These are phyloP conservation scores for Vicia villosa DNA, from an alignment of 306 rosid genomes.

Conservation along the genomic window DNA sequence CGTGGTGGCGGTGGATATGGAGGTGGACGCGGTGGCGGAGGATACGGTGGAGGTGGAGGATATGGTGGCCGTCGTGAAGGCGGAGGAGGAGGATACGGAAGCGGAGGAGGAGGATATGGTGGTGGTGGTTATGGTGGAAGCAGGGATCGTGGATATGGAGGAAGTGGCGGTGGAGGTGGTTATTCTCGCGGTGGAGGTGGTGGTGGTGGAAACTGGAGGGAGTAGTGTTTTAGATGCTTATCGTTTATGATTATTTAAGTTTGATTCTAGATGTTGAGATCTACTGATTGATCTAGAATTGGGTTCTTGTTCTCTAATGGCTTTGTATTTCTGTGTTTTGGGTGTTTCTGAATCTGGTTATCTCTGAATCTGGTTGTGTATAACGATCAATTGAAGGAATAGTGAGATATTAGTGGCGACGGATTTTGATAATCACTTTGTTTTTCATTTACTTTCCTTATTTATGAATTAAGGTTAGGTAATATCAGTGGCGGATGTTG, in stretches of 20 bases:
- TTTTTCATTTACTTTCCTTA: neutral
- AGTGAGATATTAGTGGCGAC: neutral
- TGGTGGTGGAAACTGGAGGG: conserved; percentile 61
- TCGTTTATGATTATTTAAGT: conserved; percentile 1
- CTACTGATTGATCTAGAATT: neutral
- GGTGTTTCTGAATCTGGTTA: neutral
- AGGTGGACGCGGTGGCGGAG: conserved; percentile 29
- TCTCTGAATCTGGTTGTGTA: neutral
- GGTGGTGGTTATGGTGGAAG: conserved; percentile 15
- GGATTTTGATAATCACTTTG: neutral
- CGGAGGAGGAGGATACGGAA: neutral
- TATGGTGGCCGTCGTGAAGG: neutral
- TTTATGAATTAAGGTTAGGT: too few species aligned
- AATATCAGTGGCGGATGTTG: too few species aligned
- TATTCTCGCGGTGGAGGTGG: conserved; percentile 47
- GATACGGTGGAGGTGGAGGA: conserved; percentile 11
- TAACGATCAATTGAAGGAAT: neutral
- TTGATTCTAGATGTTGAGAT: neutral
- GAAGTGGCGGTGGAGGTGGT: conserved; percentile 35
- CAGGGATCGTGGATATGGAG: conserved; percentile 28
- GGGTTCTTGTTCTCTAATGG: neutral
- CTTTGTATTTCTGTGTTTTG: neutral
- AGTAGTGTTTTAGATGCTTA: neutral
- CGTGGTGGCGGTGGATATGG: neutral
- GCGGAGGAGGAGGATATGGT: neutral